Percentiles rank a stretch among this genome's conserved stretches.
Evolutionary conservation across 1,284 basidiomycete species (phyloP).

Genomic region (Leccinum fuscescens): DNA sequence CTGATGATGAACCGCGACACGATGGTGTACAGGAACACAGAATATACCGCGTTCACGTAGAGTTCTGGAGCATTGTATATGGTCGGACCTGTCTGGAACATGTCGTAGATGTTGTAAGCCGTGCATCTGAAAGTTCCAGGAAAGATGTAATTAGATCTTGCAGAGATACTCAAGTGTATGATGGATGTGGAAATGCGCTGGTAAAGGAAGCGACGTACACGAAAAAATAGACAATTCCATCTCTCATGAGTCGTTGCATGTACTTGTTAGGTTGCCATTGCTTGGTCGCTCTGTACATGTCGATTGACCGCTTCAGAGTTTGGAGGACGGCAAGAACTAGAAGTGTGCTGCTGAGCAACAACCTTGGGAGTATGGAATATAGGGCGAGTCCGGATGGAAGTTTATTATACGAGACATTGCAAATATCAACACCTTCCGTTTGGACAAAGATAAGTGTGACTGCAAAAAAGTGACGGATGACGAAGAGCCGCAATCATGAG

Average conservation of each 20-base stretch:
- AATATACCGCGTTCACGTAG: background rate
- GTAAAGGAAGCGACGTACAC: background rate
- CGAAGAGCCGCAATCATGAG: background rate
- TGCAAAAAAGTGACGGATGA: background rate
- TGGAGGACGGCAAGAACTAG: background rate
- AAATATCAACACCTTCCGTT: background rate
- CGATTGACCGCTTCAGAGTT: background rate
- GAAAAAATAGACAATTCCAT: background rate
- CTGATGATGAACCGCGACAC: background rate
- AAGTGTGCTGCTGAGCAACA: background rate
- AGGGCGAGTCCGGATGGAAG: background rate
- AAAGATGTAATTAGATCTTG: background rate
- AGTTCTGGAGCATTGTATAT: background rate
- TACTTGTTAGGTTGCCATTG: background rate
- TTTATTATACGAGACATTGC: background rate
- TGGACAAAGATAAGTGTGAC: background rate
- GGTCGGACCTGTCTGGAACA: background rate
- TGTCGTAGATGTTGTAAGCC: background rate
- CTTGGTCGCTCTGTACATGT: background rate
- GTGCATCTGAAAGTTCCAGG: background rate
- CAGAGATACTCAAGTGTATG: background rate
- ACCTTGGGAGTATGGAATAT: background rate
- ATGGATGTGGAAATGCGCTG: background rate
- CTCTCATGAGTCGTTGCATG: background rate
- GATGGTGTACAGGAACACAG: background rate